Conservation (phyloP, 2,329 filamentous ascomycete genomes). For the Aspergillus jensenii region DNA sequence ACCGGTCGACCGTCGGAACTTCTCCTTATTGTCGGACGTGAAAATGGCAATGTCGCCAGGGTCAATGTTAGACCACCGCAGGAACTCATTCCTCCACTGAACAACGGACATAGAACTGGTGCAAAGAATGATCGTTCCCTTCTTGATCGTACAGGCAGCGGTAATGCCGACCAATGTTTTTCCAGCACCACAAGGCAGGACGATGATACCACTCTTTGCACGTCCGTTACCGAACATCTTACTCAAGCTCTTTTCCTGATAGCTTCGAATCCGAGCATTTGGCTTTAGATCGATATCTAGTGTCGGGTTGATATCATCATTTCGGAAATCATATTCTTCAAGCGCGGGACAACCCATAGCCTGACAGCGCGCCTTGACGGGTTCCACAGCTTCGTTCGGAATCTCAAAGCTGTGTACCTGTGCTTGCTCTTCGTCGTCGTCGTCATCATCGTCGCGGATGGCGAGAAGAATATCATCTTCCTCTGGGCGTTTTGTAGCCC, state of each 20-base stretch:
- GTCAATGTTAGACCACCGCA: conserved; percentile 99
- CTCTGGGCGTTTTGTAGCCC: conserved; percentile 39
- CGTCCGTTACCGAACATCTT: conserved; percentile 99
- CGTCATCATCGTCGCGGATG: conserved; percentile 72
- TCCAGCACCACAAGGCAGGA: conserved; percentile 91
- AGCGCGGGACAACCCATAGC: conserved; percentile 83
- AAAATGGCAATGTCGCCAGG: conserved; percentile 93
- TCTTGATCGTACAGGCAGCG: conserved; percentile 95
- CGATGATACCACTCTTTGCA: conserved; percentile 96
- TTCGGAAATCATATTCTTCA: conserved; percentile 96
- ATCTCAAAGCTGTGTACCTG: conserved; percentile 95
- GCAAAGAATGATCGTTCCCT: conserved; percentile 90
- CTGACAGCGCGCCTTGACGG: conserved; percentile 84
- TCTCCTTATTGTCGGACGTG: conserved; percentile 86
- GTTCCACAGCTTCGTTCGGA: conserved; percentile 75
- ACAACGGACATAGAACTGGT: conserved; percentile 98
- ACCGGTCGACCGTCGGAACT: conserved; percentile 83
- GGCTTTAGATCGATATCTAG: conserved; percentile 92
- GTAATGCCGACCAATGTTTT: conserved; percentile 99
- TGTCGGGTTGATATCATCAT: conserved; percentile 84
- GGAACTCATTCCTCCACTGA: conserved; percentile 93
- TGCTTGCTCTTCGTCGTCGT: conserved; percentile 72
- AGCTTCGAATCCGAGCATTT: conserved; percentile 84
- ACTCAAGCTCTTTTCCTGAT: conserved; percentile 95
- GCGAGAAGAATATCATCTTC: conserved; percentile 70